phyloP scores from a whole-genome alignment of 352 stramenopile genomes.

The Phytophthora boehmeriae region DNA sequence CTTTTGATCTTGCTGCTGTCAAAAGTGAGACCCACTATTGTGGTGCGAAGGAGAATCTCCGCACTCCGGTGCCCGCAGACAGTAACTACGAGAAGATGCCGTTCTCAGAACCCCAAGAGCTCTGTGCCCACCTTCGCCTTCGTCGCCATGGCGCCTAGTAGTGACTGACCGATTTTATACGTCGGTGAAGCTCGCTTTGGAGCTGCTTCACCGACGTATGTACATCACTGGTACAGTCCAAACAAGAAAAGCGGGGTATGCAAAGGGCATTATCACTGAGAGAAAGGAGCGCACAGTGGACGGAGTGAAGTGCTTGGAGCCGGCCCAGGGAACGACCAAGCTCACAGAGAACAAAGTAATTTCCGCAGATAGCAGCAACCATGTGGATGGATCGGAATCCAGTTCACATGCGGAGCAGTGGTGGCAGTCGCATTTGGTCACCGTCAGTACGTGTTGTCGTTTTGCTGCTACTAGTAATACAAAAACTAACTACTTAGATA shows the following conservation, averaged over 20 bases:
- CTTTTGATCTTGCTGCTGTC: no score
- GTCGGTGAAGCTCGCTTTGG: background rate
- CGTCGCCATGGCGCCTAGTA: no score
- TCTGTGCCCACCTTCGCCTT: no score
- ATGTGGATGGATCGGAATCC: slow-evolving; percentile 18
- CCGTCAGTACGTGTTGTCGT: slow-evolving; percentile 13
- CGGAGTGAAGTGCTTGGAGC: background rate
- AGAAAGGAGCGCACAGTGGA: slow-evolving; percentile 1
- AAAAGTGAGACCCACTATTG: no score
- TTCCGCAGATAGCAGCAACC: background rate
- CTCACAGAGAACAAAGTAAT: slow-evolving; percentile 8
- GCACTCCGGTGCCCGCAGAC: no score
- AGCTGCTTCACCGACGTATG: background rate
- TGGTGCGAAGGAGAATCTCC: no score
- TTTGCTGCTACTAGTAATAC: background rate
- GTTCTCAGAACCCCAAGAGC: no score
- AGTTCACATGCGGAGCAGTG: slow-evolving; percentile 7
- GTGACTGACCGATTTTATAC: no score
- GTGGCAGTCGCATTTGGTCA: background rate
- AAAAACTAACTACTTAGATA: background rate
- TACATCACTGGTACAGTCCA: background rate
- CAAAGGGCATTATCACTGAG: background rate
- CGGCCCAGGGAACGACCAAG: slow-evolving; percentile 6
- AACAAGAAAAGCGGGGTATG: background rate
- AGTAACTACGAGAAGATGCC: no score